phyloP scores from a whole-genome alignment of 2,329 filamentous ascomycete species.

The Fusarium albidum region DNA sequence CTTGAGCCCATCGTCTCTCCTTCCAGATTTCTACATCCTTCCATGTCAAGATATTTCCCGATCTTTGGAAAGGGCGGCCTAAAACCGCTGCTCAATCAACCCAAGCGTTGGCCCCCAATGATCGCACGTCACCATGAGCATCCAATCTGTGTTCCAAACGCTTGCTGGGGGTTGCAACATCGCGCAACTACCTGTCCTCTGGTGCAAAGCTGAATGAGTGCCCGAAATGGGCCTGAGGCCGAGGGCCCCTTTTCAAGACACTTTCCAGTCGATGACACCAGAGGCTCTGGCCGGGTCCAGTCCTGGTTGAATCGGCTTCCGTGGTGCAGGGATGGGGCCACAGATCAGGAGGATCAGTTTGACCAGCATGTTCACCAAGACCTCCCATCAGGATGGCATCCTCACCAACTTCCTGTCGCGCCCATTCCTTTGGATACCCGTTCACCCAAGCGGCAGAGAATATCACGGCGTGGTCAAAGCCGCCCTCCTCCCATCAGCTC shows the following conservation, averaged over 20 bases:
- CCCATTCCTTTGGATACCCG: background rate
- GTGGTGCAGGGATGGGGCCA: background rate
- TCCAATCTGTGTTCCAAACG: background rate
- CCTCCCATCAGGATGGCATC: slow-evolving; percentile 6
- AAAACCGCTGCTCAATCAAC: background rate
- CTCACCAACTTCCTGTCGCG: slow-evolving; percentile 13
- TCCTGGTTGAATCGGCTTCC: slow-evolving; percentile 19
- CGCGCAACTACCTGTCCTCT: background rate
- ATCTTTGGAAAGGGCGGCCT: background rate
- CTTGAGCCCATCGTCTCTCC: too few relatives aligned
- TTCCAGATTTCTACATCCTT: too few relatives aligned
- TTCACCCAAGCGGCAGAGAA: background rate
- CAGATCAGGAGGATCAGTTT: background rate
- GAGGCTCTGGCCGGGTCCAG: slow-evolving; percentile 7
- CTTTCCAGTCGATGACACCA: background rate
- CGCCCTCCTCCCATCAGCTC: background rate
- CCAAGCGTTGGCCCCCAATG: background rate
- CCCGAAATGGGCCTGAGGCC: background rate
- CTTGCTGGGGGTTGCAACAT: too few relatives aligned
- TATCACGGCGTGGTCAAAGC: background rate
- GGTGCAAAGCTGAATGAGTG: slow-evolving; percentile 9
- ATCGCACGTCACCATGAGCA: background rate
- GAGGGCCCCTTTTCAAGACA: background rate
- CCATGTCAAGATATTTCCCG: too few relatives aligned
- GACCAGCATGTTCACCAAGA: background rate